Base-by-base conservation (phyloP, 345 rosid genomes). In the Populus simonii region DNA sequence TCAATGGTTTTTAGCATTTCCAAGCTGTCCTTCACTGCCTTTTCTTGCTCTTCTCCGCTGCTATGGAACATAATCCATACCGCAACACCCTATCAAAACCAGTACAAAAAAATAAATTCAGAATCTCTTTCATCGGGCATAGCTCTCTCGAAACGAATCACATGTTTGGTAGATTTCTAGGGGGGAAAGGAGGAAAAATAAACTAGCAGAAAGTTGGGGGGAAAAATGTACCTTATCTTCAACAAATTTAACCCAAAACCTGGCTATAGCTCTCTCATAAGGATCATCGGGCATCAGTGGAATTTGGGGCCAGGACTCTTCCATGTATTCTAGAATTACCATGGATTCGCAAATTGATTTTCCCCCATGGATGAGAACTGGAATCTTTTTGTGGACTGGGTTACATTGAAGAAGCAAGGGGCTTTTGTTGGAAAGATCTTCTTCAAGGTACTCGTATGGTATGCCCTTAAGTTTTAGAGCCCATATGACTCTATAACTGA, bases 401-500 rank as follows among this genome's bases (percentile, higher is more conserved):
- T 73, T 73, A 4, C 62, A 38, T 10, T 73, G 35, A 25, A 73
- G 31, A 61, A 59, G 76, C 68, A 61, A 6, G 0, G 35, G 2
- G 20, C 68, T 73, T 16, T 73, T 73, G 57, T 41, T 74, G 25
- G n/a, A 15, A 8, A 62, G 39, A 6, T 74, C 25, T 25, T 25
- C 25, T 25, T 25, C 25, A 25, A 25, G 25, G 25, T 25, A 25
- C 25, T 25, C 25, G 25, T 25, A 25, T 25, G 25, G 25, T 25
- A 25, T 25, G 25, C 25, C 25, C 25, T 25, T 25, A 25, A 25
- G 25, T 25, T 25, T 25, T 4, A 74, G 69, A 6, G 76, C 68
- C 59, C 68, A 62, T 7, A 61, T 25, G 16, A 74, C 76, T 74
- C 76, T 61, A 75, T 78, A 77, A 69, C 70, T 57, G 23, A 31